Base-by-base conservation (phyloP, 1,139 yeast genomes). In the Scheffersomyces illinoinensis region DNA sequence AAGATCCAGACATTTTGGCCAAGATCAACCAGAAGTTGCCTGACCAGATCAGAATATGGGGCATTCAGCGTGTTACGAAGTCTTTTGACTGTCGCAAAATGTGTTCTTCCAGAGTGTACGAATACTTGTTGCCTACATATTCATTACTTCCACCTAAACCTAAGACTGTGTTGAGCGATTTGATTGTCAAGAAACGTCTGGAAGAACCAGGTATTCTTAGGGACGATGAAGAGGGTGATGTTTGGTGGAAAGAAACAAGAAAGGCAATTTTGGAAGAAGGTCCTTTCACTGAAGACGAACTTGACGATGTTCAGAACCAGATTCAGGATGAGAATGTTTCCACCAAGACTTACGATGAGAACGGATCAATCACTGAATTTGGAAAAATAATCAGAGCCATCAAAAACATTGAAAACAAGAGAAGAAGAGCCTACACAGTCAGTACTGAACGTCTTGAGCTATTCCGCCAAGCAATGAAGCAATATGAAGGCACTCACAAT, bases 51-150 rank as follows among this genome's bases (percentile, higher is more conserved):
- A 82, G 97, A 62, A 82, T 95, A 26, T 95, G 99, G 98, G 97
- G 97, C 17, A 88, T 90, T 62, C 91, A 88, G 70, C 84, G 98
- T 68, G 90, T 93, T 8, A 93, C 93, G 72, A 91, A 91, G 69
- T 86, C 96, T 0, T 95, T 96, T 74, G 98, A 95, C 73, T 93
- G 98, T 75, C 84, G 98, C 65, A 93, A 92, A 72, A 86, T 93
- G 90, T 96, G 99, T 75, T 89, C 96, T 5, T 92, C 97, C 12
- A 85, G 99, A 72, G 83, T 96, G 62, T 95, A 95, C 73, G 99
- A 95, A 77, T 95, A 95, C 71, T 77, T 96, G 67, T 83, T 95
- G 69, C 99, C 99, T 50, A 90, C 97, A 0, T 93, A 91, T 72
- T 86, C 97, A 1, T 86, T 95, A 64, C 77, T 95, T 60, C 96